Evolutionary conservation across 371 early-diverging fungal species (phyloP), one percentile per base, ranked within the genome.

Genomic region (Apophysomyces variabilis): DNA sequence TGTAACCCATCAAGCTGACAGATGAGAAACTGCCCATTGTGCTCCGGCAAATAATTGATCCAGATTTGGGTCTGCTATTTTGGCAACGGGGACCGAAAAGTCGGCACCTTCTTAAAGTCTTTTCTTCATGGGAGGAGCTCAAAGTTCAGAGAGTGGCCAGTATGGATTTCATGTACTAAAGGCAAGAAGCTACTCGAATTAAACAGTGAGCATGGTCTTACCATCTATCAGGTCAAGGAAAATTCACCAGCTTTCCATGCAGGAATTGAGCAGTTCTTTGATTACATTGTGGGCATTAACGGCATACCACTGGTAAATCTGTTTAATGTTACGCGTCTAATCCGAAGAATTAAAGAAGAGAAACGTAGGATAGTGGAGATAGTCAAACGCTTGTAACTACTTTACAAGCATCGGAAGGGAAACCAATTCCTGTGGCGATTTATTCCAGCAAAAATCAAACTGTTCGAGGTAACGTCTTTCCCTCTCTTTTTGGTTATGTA

Each of bases 261-360:
- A 65, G 92, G 92, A 38, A 85, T 93, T 47, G 84, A 89, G 14
- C 88, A 89, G 11, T 93, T 89, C 71, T 93, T 93, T 72, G 92
- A 92, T 71, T 92, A 89, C 62, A 88, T 93, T 66, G 80, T 89
- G 14, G 78, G 82, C 21, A 81, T 91, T 65, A 87, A 92, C 57
- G 90, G 88, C 16, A 72, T 78, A 43, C 71, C 80, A 46, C 74
- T 89, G 64, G 87, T 86, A 41, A 13, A 13, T 41, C 8, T 41
- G 13, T 41, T 11, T 13, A 8, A 8, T 41, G 2, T 41, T 41
- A 11, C 41, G 8, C 41, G 41, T 26, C 32, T 26, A 26, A 26
- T 26, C 3, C 32, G 77, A 56, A 13, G 21, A 8, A 26, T 14
- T 8, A 37, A 13, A 26, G 32, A 13, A 32, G 6, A 57, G 32